phyloP scores from a whole-genome alignment of 805 yeast species.

The Pichia thaimueangensis region DNA sequence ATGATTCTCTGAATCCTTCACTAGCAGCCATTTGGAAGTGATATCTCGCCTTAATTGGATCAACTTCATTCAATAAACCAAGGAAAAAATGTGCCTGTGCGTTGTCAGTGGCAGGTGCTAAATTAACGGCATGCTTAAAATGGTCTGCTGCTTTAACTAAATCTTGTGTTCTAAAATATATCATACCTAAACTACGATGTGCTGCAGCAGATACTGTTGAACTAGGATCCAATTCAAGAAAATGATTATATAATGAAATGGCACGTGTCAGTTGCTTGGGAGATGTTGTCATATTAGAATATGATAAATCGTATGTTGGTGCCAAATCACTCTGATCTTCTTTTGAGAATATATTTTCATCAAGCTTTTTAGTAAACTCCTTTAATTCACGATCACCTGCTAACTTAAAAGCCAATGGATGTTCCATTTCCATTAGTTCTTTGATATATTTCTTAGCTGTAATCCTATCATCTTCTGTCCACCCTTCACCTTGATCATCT shows the following conservation, averaged over 20 bases:
- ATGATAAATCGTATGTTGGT: constrained; percentile 12
- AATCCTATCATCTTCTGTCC: constrained; percentile 45
- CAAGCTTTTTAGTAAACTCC: constrained; percentile 1
- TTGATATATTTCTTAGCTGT: constrained; percentile 59
- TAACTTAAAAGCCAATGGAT: constrained; percentile 70
- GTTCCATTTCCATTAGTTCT: constrained; percentile 50
- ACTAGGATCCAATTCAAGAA: constrained; percentile 48
- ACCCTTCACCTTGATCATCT: constrained; percentile 24
- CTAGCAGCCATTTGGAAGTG: constrained; percentile 75
- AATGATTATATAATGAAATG: constrained; percentile 49
- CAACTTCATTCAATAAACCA: constrained; percentile 62
- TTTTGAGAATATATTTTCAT: constrained; percentile 23
- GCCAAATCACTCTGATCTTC: constrained; percentile 26
- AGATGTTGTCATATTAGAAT: constrained; percentile 10
- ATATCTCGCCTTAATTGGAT: constrained; percentile 57
- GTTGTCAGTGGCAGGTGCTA: constrained; percentile 59
- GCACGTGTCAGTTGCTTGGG: constrained; percentile 39
- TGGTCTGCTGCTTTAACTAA: constrained; percentile 46
- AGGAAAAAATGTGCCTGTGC: constrained; percentile 70
- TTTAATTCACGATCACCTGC: constrained; percentile 67
- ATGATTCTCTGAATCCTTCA: constrained; percentile 71
- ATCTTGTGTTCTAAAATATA: constrained; percentile 50
- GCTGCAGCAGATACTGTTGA: constrained; percentile 66
- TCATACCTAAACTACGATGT: constrained; percentile 57
- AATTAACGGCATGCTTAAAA: constrained; percentile 54